Evolutionary conservation across 2,329 filamentous ascomycete species (phyloP).

Genomic region (Cladosporium sp.): DNA sequence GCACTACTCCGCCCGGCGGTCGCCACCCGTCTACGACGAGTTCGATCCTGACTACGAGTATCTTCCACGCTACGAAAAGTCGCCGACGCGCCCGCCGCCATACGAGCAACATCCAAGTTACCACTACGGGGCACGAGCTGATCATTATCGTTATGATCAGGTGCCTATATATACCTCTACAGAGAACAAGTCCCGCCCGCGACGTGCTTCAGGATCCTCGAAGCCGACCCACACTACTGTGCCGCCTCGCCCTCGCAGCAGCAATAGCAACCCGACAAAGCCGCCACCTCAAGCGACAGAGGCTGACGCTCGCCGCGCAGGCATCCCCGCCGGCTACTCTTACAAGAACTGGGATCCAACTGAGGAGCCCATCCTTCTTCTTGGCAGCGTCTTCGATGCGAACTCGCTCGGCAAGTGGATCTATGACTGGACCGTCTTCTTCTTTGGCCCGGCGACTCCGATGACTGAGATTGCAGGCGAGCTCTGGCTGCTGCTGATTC

Average conservation of each 20-base stretch:
- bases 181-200: conserved; percentile 34
- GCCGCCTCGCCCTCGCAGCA: conserved; percentile 35
- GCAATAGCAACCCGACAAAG: conserved; percentile 34
- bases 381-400: conserved; percentile 93
- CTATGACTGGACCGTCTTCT: conserved; percentile 97
- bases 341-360: conserved; percentile 97
- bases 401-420: conserved; percentile 99
- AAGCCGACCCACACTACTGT: conserved; percentile 50
- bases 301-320: conserved; percentile 56
- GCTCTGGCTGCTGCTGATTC: conserved; percentile 89
- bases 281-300: conserved; percentile 50
- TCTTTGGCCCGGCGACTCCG: conserved; percentile 72
- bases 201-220: conserved; percentile 42
- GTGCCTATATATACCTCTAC: conserved; percentile 39
- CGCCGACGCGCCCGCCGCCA: conserved; percentile 40
- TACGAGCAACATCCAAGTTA: conserved; percentile 50
- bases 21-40: conserved; percentile 52
- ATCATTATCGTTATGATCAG: conserved; percentile 46
- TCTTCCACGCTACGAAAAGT: conserved; percentile 34
- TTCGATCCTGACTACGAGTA: conserved; percentile 45
- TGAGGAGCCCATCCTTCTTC: conserved; percentile 86
- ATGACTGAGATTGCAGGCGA: conserved; percentile 90
- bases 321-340: conserved; percentile 84
- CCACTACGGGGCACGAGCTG: conserved; percentile 43
- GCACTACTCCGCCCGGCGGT: conserved; percentile 46